phyloP scores from a whole-genome alignment of 2,329 filamentous ascomycete species.

The Phaeomoniella chlamydospora region DNA sequence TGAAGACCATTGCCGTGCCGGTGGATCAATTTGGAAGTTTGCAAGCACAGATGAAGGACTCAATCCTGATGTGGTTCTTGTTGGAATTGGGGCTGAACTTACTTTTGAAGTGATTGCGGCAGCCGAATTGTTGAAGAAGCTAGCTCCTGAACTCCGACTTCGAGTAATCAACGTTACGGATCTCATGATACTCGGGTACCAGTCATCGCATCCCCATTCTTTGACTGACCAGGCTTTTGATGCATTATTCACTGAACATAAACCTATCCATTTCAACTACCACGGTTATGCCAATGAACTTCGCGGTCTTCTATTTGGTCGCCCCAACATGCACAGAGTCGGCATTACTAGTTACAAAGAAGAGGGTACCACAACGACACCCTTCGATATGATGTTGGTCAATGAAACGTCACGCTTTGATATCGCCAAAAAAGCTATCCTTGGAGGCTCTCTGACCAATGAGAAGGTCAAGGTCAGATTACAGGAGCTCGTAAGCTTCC shows the following conservation, averaged over 20 bases:
- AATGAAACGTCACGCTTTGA: slow-evolving; percentile 48
- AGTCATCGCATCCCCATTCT: slow-evolving; percentile 44
- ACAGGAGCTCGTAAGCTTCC: slow-evolving; percentile 27
- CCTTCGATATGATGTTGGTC: slow-evolving; percentile 55
- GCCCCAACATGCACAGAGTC: slow-evolving; percentile 36
- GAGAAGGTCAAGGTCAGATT: slow-evolving; percentile 29
- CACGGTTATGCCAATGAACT: slow-evolving; percentile 50
- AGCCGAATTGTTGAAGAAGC: slow-evolving; percentile 36
- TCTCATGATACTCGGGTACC: slow-evolving; percentile 45
- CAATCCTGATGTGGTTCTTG: slow-evolving; percentile 47
- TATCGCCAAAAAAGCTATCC: slow-evolving; percentile 40
- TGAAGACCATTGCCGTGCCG: slow-evolving; percentile 43
- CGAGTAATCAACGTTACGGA: slow-evolving; percentile 54
- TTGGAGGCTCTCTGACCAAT: slow-evolving; percentile 32
- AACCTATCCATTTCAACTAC: slow-evolving; percentile 49
- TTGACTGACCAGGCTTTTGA: slow-evolving; percentile 37
- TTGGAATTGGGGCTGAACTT: slow-evolving; percentile 50
- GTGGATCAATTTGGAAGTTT: slow-evolving; percentile 48
- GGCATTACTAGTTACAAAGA: slow-evolving; percentile 47
- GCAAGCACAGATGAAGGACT: slow-evolving; percentile 41
- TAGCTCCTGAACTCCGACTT: slow-evolving; percentile 38
- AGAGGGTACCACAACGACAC: slow-evolving; percentile 53
- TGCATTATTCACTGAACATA: slow-evolving; percentile 42
- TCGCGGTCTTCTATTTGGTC: slow-evolving; percentile 46
- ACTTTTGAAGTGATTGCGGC: slow-evolving; percentile 52